These are phyloP conservation scores for Lachnellula cervina DNA, from an alignment of 2,329 filamentous ascomycete genomes.

Conservation along the genomic window DNA sequence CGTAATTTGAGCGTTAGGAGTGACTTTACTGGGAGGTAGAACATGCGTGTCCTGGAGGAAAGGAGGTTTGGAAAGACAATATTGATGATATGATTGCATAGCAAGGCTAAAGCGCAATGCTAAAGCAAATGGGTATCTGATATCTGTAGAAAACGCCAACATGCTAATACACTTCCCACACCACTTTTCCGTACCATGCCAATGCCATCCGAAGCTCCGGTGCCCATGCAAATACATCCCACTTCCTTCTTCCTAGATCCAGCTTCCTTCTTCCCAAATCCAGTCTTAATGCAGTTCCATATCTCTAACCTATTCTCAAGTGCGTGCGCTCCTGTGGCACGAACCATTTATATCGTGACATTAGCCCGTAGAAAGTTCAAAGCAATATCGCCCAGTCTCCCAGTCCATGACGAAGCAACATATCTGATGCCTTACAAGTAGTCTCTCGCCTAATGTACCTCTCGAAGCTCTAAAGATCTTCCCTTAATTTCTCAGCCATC, in stretches of 20 bases:
- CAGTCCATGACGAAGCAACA: neutral
- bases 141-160: neutral
- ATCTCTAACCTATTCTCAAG: too few relatives aligned
- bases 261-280: neutral
- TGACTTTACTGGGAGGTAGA: neutral
- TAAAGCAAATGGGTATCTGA: conserved; percentile 23
- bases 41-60: neutral
- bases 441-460: neutral
- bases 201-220: neutral
- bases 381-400: neutral
- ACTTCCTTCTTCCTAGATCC: neutral
- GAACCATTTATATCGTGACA: neutral
- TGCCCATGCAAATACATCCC: neutral
- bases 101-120: conserved; percentile 9
- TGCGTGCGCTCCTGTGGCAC: too few relatives aligned
- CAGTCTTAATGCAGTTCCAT: too few relatives aligned
- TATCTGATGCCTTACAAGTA: neutral
- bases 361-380: neutral
- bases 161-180: neutral
- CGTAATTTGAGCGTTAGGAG: conserved; percentile 14
- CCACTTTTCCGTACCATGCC: neutral
- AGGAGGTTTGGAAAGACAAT: too few relatives aligned
- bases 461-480: neutral
- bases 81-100: neutral
- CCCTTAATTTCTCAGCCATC: neutral